Conservation (phyloP, 2,329 filamentous ascomycete genomes). For the Fusarium marasasianum region DNA sequence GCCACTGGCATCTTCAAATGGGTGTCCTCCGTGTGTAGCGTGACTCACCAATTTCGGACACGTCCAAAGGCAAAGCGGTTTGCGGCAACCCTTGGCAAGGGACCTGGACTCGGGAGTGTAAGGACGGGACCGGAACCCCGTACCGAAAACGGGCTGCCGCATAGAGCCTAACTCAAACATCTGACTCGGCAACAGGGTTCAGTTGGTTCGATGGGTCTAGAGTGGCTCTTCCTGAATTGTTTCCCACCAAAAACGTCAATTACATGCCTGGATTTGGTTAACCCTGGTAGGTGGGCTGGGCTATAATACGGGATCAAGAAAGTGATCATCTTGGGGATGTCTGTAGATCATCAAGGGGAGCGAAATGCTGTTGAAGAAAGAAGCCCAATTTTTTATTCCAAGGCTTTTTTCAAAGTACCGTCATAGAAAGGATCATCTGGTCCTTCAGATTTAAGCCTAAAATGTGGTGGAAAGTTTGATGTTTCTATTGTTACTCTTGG, state of each 20-base stretch:
- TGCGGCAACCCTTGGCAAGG: constrained; percentile 19
- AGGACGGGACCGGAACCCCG: constrained; percentile 25
- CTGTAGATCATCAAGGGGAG: background rate
- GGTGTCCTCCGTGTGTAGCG: constrained; percentile 13
- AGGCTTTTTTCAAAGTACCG: background rate
- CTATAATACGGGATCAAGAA: constrained; percentile 2
- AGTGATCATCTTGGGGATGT: background rate
- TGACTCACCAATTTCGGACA: constrained; percentile 28
- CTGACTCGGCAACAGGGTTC: constrained; percentile 44
- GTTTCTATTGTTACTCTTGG: constrained; percentile 5
- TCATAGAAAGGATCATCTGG: background rate
- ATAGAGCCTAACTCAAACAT: constrained; percentile 33
- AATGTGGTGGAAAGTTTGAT: constrained; percentile 3
- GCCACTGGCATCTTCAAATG: background rate
- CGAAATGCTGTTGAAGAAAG: background rate
- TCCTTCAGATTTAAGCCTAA: background rate
- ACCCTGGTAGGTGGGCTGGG: constrained; percentile 3
- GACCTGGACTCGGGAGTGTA: constrained; percentile 13
- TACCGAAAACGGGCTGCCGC: constrained; percentile 32
- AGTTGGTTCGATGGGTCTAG: constrained; percentile 31
- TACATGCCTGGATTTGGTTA: constrained; percentile 38
- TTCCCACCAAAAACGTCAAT: constrained; percentile 34
- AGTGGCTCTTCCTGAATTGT: constrained; percentile 31
- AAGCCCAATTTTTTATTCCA: background rate
- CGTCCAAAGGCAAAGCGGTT: constrained; percentile 17